Evolutionary conservation across 306 rosid species (phyloP), one percentile per base, ranked within the genome.

Genomic region (Castanea crenata): DNA sequence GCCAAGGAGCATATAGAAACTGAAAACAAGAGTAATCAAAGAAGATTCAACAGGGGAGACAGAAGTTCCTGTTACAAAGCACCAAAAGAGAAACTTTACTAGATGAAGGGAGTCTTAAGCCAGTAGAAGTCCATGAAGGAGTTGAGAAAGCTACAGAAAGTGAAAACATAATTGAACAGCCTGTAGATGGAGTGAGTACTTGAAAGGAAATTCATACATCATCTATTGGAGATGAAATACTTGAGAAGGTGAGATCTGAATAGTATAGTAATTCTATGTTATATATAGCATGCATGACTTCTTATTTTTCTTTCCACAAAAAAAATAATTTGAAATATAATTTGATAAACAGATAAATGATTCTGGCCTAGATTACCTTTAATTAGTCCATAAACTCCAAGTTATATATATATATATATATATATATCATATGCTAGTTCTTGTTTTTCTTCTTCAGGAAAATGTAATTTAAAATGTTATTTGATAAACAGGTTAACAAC

Each of bases 241-340:
- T 14, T 64, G 34, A 64, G 10, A 76, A 81, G 75, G 88, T 85
- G 25, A 69, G 83, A 69, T 78, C 32, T 57, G 15, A 7, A 38
- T 15, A 71, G 16, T 12, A 8, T 8, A 46, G 52, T 8, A 46
- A 46, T 3, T 46, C 14, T 46, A 46, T 2, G 15, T 46, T 46
- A 46, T 12, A 46, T 11, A 46, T 10, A 9, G 12, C 52, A 46
- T 46, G 14, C 14, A 1, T 46, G 1, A 46, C 14, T 46, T 46
- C 52, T 46, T 46, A 8, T 11, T 46, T 15, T 46, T 46, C 14
- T 12, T 46, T 8, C 52, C 14, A 12, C 52, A 8, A 12, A 11
- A 46, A 46, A 9, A 46, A 10, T 46, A 2, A 2, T 46, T 46
- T 46, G 15, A 11, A 46, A 8, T 46, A 15, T 46, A 8, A 3